phyloP scores from a whole-genome alignment of 2,329 filamentous ascomycete species.

The Aspergillus glaucus region DNA sequence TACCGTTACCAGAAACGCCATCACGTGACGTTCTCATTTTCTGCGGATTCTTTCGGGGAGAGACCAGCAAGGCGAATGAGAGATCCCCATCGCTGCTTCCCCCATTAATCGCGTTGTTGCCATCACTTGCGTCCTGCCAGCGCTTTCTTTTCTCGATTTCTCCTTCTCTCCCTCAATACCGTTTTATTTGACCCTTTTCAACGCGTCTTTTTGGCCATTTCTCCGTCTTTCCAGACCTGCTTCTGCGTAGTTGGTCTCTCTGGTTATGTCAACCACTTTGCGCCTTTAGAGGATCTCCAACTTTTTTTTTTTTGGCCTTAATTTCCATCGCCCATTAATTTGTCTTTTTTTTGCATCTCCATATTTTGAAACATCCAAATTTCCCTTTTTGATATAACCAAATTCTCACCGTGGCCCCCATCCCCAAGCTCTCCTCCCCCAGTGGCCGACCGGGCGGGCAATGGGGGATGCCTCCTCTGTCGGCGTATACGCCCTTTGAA shows the following conservation, averaged over 20 bases:
- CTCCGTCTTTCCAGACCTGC: background rate
- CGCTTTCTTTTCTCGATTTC: too few species aligned
- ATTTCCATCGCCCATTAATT: slow-evolving; percentile 1
- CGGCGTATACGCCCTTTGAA: slow-evolving; percentile 76
- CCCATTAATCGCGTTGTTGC: too few species aligned
- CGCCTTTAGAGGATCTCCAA: background rate
- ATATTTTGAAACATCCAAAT: background rate
- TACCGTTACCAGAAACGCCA: too few species aligned
- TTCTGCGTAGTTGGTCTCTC: slow-evolving; percentile 18
- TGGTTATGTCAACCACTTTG: slow-evolving; percentile 10
- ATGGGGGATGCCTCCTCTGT: slow-evolving; percentile 54
- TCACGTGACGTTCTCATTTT: too few species aligned
- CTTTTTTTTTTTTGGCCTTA: slow-evolving; percentile 3
- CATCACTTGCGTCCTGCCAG: too few species aligned
- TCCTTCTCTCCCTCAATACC: too few species aligned
- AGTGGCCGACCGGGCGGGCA: slow-evolving; percentile 33
- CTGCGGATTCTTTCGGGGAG: too few species aligned
- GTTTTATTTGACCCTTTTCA: background rate
- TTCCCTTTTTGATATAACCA: background rate
- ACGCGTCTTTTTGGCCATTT: slow-evolving; percentile 1
- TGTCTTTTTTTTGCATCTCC: background rate
- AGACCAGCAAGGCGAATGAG: too few species aligned
- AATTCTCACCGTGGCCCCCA: slow-evolving; percentile 31
- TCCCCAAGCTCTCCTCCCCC: slow-evolving; percentile 26
- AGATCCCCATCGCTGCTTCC: too few species aligned